These are phyloP conservation scores for Penicillium decumbens DNA, from an alignment of 2,329 filamentous ascomycete genomes.

Conservation along the genomic window DNA sequence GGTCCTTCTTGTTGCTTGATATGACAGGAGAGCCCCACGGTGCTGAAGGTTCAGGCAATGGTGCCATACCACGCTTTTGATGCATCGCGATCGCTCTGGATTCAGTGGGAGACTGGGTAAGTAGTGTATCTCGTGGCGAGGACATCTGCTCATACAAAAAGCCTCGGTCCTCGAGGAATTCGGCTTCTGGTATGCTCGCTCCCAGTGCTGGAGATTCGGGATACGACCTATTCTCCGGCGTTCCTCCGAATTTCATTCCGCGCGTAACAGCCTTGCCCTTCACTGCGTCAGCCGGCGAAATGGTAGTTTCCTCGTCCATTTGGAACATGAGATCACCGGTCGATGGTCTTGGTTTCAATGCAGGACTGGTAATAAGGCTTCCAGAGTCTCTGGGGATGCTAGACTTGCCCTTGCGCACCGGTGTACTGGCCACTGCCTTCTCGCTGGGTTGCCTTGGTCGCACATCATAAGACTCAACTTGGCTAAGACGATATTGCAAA, in stretches of 20 bases:
- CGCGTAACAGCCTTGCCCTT: slow-evolving; percentile 32
- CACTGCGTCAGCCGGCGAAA: slow-evolving; percentile 22
- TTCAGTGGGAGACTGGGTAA: slow-evolving; percentile 26
- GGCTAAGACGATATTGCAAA: slow-evolving; percentile 59
- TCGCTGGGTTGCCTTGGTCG: slow-evolving; percentile 60
- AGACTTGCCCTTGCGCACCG: slow-evolving; percentile 40
- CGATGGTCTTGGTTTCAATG: slow-evolving; percentile 64
- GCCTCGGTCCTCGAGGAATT: slow-evolving; percentile 25
- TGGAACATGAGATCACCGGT: slow-evolving; percentile 79
- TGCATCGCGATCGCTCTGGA: slow-evolving; percentile 17
- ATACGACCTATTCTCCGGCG: slow-evolving; percentile 18
- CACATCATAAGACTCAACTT: slow-evolving; percentile 63
- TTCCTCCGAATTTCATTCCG: slow-evolving; percentile 15
- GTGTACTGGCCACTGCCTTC: slow-evolving; percentile 50
- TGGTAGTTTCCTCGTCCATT: slow-evolving; percentile 73
- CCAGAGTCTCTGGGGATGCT: slow-evolving; percentile 38
- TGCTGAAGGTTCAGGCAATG: slow-evolving; percentile 30
- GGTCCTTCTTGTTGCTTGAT: slow-evolving; percentile 61
- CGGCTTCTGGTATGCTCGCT: slow-evolving; percentile 25
- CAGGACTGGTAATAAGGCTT: slow-evolving; percentile 58
- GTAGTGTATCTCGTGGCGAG: slow-evolving; percentile 16
- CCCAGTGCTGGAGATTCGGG: slow-evolving; percentile 25
- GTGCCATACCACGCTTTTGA: slow-evolving; percentile 24
- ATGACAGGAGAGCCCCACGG: slow-evolving; percentile 55
- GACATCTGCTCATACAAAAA: slow-evolving; percentile 31